Evolutionary conservation across 805 yeast genomes (phyloP), one percentile per base, ranked within the genome.

Genomic region (Yarrowia sp.): DNA sequence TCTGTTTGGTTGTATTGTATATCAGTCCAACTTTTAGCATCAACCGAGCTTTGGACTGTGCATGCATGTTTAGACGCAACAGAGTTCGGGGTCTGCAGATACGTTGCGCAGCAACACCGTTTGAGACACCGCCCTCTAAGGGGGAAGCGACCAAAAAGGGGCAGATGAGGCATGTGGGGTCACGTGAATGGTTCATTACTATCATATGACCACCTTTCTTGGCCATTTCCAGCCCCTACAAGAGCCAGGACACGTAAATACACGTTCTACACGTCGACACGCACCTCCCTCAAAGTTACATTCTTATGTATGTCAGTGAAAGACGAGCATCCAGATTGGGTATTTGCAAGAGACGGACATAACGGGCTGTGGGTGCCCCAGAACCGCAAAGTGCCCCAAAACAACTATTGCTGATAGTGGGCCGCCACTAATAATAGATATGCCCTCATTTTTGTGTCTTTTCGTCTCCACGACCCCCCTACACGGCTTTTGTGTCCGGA

Each of bases 221-320:
- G 5, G 12, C 15, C 36, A 12, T 26, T 26, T 49, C 16, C 16
- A 5, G 10, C 11, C 11, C 11, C 36, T 2, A 1, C 8, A 8
- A 1, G 9, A 3, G 14, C 56, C 2, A 5, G 1, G n/a, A 38
- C 59, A 53, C 59, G 59, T 8, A 14, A 4, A n/a, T 11, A 52
- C 58, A 32, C 58, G 58, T 12, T 52, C 58, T 12, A 40, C 59
- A 53, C 59, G 59, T 53, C 59, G 19, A 40, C 59, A 53, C 59
- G 59, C 59, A 53, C 59, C 59, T 53, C 59, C 59, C 59, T 53
- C 59, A 53, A 53, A 53, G 59, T 53, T 53, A 53, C 59, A 53
- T 53, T 53, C 59, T 53, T 53, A 53, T 53, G 59, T 53, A 40
- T 14, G 59, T 53, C 40, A 38, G 8, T 10, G 32, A 5, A 26